phyloP scores from a whole-genome alignment of 2,329 filamentous ascomycete species.

The Fusarium pilosicola region DNA sequence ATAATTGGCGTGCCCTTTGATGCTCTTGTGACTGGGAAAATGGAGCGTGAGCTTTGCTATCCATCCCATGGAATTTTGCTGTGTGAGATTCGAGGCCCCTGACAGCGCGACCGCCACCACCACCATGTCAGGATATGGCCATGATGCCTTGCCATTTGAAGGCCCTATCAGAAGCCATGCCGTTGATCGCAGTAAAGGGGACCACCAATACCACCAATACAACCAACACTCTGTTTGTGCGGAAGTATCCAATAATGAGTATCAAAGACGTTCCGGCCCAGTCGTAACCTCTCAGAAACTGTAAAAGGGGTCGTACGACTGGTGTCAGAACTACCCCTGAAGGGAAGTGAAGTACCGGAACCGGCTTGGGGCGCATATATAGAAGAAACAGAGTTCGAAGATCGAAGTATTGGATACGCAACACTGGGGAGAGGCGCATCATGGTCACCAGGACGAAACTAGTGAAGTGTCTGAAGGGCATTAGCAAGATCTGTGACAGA shows the following conservation, averaged over 20 bases:
- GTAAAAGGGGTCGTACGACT: too few species aligned
- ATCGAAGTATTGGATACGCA: neutral
- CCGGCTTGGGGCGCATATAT: slow-evolving; percentile 14
- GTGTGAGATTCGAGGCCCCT: neutral
- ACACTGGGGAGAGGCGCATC: neutral
- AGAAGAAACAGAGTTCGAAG: slow-evolving; percentile 28
- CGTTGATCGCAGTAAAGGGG: too few species aligned
- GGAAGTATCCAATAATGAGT: too few species aligned
- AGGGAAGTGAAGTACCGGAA: neutral
- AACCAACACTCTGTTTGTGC: neutral
- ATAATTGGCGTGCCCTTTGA: neutral
- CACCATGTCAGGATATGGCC: neutral
- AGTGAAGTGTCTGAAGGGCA: neutral
- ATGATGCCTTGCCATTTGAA: neutral
- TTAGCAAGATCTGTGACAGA: neutral
- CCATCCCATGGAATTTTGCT: neutral
- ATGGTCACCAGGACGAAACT: slow-evolving; percentile 9
- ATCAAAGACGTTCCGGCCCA: slow-evolving; percentile 1
- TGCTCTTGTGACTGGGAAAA: too few species aligned
- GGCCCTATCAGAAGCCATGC: neutral
- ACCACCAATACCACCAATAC: too few species aligned
- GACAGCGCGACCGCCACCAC: neutral
- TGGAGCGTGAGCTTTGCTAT: neutral
- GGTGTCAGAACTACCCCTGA: neutral
- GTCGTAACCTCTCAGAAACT: neutral